A percentile compares a stretch with the other conserved stretches of the same genome.
Conservation (phyloP, 106 monocot species). For the Allium sativum region DNA sequence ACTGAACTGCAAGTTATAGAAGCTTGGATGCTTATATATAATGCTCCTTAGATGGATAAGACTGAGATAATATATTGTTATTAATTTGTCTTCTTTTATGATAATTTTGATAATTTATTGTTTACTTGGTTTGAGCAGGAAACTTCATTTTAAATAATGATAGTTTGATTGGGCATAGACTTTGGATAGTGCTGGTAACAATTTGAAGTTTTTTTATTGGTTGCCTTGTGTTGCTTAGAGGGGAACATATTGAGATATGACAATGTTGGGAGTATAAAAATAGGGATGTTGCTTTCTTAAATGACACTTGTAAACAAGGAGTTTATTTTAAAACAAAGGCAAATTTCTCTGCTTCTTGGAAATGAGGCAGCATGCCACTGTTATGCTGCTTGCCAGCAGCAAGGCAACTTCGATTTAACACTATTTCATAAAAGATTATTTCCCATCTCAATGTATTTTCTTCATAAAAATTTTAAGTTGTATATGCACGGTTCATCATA, state of each 20-base stretch:
- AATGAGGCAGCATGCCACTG: not conserved
- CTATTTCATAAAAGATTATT: not conserved
- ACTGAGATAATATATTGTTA: not conserved
- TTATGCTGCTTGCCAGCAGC: not conserved
- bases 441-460: too few species aligned
- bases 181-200: slow-evolving; percentile 2
- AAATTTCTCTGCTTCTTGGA: not conserved
- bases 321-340: not conserved
- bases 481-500: too few species aligned
- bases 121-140: not conserved
- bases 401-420: not conserved
- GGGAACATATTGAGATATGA: not conserved
- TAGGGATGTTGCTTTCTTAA: not conserved
- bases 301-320: not conserved
- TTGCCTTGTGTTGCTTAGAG: not conserved
- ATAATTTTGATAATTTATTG: not conserved
- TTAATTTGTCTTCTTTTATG: not conserved
- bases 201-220: not conserved
- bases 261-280: not conserved
- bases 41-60: not conserved
- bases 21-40: not conserved
- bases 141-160: not conserved
- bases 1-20: not conserved
- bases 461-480: too few species aligned
- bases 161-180: not conserved